Base-by-base conservation (phyloP, 768 basidiomycete species). In the Butyriboletus loyo region DNA sequence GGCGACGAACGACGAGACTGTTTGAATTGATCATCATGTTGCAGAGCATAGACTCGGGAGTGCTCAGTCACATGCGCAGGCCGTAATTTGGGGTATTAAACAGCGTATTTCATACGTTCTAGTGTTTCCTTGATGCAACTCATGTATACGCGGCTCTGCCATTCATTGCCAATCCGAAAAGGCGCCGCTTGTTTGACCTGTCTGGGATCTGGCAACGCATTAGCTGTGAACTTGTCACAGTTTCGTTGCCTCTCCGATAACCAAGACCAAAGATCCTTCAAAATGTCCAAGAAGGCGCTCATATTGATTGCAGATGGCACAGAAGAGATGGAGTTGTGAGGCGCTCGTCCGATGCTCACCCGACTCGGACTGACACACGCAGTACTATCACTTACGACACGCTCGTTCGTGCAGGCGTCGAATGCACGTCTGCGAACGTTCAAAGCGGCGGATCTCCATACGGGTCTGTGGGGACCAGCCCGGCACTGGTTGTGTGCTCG, bases 321-420 rank as follows among this genome's bases (percentile, higher is more conserved):
- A 1, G 90, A 92, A 65, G 90, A 92, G 71, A 91, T 90, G 84
- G 89, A 91, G 69, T 92, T 91, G 89, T 38, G 50, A 53, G 59
- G 3, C 5, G 21, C 7, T 41, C 15, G 6, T 28, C 28, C n/a
- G n/a, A n/a, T n/a, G 34, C 22, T 55, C 17, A 14, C 7, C 13
- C 1, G 24, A 43, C 30, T 32, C 11, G 50, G 41, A 37, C 46
- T 49, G 39, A 56, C 31, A 5, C 32, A 19, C 7, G 5, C 63
- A 92, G 89, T 60, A 89, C 88, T 9, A 85, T 92, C 70, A 78
- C 83, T 10, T 92, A 88, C 64, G 90, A 92, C 62, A 89, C 85
- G 7, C 83, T 92, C 42, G 85, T 89, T 24, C 84, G 90, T 31
- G 90, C 83, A 3, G 88, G 89, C 13, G 71, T 91, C 19, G 59